Base-by-base conservation (phyloP, 345 rosid genomes). In the Eucalyptus regnans region DNA sequence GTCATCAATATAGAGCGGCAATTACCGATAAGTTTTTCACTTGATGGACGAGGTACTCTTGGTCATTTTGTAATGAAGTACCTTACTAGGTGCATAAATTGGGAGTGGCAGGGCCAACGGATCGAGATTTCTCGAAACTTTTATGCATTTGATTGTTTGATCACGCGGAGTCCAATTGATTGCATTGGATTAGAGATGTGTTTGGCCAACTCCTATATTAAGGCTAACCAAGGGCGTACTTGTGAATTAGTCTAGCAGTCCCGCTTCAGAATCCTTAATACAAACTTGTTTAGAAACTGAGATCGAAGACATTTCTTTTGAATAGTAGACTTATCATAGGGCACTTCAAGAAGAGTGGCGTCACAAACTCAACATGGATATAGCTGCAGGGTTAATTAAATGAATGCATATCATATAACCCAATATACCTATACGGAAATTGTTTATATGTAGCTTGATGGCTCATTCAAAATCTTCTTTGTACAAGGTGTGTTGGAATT, bases 211-310 rank as follows among this genome's bases (percentile, higher is more conserved):
- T 31, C 12, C 54, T 51, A 16, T 51, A 51, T 16, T 51, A 16
- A 51, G 8, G 54, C 22, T 17, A 51, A 17, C 8, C 54, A n/a
- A 51, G 17, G 22, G 0, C 22, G 7, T 0, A 51, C 22, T 1
- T 0, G 0, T 17, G 22, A 51, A 51, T 7, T 51, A 51, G 22
- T 17, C 9, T 0, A 51, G 1, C 4, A 0, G 22, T 17, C 8
- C 3, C 1, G 4, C 54, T 50, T 16, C 8, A 51, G 54, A 51
- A 51, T 0, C 8, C 22, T 17, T 51, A 16, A 3, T 17, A 51
- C 22, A 51, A 51, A 51, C 4, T 16, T 51, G 8, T 51, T 50
- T 16, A 16, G 54, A 51, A 51, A 51, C 3, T 51, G 4, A 51
- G 20, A 0, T 51, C 54, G 6, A 16, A 51, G 54, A 51, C 22